These are phyloP conservation scores for Russula dissimulans DNA, from an alignment of 768 basidiomycete genomes.

Conservation along the genomic window DNA sequence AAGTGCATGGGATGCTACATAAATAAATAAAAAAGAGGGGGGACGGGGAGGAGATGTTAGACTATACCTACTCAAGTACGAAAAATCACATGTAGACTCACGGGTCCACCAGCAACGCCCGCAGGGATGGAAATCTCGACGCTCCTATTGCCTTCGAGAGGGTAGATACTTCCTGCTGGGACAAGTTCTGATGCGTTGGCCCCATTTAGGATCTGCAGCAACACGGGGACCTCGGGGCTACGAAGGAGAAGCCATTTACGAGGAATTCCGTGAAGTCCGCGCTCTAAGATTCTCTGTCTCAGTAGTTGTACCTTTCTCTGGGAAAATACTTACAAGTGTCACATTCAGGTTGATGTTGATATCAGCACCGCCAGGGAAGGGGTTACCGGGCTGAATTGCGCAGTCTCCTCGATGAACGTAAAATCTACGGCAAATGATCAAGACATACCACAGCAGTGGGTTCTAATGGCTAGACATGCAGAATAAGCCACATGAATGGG, in stretches of 20 bases:
- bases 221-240: slow-evolving; percentile 38
- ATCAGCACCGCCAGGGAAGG: neutral
- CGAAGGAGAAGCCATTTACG: slow-evolving; percentile 31
- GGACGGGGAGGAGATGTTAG: too few species aligned
- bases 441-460: neutral
- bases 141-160: slow-evolving; percentile 35
- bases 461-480: neutral
- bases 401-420: neutral
- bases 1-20: slow-evolving; percentile 1
- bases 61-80: too few species aligned
- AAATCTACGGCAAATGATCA: neutral
- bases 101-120: neutral
- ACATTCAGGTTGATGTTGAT: neutral
- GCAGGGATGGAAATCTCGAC: slow-evolving; percentile 32
- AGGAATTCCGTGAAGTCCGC: slow-evolving; percentile 19
- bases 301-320: neutral
- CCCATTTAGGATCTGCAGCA: slow-evolving; percentile 52
- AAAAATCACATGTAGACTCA: neutral
- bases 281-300: neutral
- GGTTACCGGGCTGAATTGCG: neutral
- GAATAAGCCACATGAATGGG: neutral
- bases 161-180: slow-evolving; percentile 38
- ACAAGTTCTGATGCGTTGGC: slow-evolving; percentile 31
- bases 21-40: too few species aligned
- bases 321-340: neutral